A percentile compares a stretch with the other conserved stretches of the same genome.
Conservation (phyloP, 1,284 basidiomycete species). For the Rhodotorula glutinis region DNA sequence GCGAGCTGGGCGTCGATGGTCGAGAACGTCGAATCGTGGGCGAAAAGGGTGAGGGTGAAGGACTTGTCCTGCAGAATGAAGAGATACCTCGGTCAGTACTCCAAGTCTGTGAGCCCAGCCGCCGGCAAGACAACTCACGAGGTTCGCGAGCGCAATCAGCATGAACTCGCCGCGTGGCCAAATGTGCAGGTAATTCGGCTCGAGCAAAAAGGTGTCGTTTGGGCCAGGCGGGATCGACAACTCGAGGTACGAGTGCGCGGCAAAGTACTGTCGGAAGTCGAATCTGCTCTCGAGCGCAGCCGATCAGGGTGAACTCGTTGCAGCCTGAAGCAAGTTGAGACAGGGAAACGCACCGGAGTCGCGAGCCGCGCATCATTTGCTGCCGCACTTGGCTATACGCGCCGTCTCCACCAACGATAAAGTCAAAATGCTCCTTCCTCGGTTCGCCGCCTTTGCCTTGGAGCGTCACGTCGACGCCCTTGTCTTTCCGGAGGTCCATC, state of each 20-base stretch:
- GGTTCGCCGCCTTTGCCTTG: conserved; percentile 22
- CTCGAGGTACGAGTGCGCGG: conserved; percentile 93
- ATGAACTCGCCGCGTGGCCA: conserved; percentile 99
- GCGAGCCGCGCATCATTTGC: conserved; percentile 35
- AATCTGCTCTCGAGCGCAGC: conserved; percentile 70
- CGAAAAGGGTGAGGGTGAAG: conserved; percentile 78
- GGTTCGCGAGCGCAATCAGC: conserved; percentile 96
- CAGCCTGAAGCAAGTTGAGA: too few relatives aligned
- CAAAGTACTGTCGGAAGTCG: conserved; percentile 90
- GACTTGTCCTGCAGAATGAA: conserved; percentile 63
- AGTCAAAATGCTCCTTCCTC: conserved; percentile 62
- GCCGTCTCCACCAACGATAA: conserved; percentile 64
- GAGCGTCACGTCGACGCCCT: conserved; percentile 20
- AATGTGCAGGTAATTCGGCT: conserved; percentile 95
- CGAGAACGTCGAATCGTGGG: conserved; percentile 73
- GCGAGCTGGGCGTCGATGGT: conserved; percentile 31
- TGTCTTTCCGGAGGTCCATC: conserved; percentile 28
- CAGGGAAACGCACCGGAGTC: conserved; percentile 20
- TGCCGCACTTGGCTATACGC: conserved; percentile 36
- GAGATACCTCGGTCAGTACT: not conserved
- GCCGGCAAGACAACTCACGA: conserved; percentile 60
- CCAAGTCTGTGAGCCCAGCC: too few relatives aligned
- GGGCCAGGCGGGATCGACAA: conserved; percentile 84
- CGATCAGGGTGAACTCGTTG: not conserved
- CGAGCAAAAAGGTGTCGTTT: conserved; percentile 70